Evolutionary conservation across 495 filamentous ascomycete genomes (phyloP).

Genomic region (Elasticomyces elasticus): DNA sequence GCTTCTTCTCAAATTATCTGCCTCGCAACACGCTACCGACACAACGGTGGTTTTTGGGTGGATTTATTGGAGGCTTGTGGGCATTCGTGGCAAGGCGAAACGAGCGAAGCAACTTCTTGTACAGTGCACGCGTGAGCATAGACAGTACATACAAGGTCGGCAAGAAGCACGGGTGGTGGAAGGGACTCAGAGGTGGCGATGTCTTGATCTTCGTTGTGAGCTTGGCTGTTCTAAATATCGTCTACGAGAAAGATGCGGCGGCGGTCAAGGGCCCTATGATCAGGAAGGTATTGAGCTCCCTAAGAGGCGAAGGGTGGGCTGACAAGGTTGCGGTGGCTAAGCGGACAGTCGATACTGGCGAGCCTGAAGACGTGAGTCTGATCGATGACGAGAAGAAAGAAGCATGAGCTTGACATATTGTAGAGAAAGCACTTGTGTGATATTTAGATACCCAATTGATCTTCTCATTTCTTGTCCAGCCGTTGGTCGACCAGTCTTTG

Average conservation of each 20-base stretch:
- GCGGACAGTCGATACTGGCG: neutral
- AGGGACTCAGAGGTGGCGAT: conserved; percentile 68
- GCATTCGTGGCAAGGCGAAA: conserved; percentile 57
- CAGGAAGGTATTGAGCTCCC: conserved; percentile 62
- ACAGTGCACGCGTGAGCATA: conserved; percentile 60
- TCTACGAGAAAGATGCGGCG: conserved; percentile 61
- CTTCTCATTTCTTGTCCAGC: conserved; percentile 33
- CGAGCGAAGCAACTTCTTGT: conserved; percentile 57
- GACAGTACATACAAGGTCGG: conserved; percentile 86
- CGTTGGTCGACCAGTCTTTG: conserved; percentile 64
- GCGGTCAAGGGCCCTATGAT: conserved; percentile 57
- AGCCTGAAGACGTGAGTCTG: neutral
- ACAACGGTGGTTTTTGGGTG: conserved; percentile 78
- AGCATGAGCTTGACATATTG: neutral
- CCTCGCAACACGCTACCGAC: conserved; percentile 66
- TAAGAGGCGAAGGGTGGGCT: conserved; percentile 59
- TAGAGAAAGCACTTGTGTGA: neutral
- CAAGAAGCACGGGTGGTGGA: conserved; percentile 75
- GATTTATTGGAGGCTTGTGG: conserved; percentile 74
- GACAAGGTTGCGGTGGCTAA: conserved; percentile 28
- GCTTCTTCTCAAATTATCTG: conserved; percentile 70
- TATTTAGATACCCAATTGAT: neutral
- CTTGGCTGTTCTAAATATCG: conserved; percentile 63
- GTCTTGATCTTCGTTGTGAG: conserved; percentile 69
- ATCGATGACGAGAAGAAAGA: neutral